Evolutionary conservation across 257 asterid species (phyloP).

Genomic region (Schizonepeta tenuifolia): DNA sequence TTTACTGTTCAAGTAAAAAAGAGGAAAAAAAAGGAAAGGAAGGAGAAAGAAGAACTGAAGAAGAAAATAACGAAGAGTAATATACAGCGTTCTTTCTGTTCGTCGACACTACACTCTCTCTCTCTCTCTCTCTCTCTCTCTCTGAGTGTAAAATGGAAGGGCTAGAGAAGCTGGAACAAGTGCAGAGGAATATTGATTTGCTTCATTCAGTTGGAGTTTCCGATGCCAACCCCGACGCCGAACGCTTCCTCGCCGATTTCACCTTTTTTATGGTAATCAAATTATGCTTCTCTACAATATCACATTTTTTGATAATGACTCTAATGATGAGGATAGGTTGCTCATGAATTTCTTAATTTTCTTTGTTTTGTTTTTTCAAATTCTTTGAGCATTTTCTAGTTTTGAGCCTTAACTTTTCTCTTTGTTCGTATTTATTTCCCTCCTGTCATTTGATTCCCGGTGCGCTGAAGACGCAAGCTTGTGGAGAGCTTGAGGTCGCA

Average conservation of each 20-base stretch:
- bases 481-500: conserved; percentile 53
- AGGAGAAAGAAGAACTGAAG: neutral
- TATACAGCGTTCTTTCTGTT: neutral
- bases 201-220: conserved; percentile 61
- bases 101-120: neutral
- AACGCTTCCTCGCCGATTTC: conserved; percentile 73
- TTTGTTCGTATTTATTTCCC: neutral
- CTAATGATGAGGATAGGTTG: neutral
- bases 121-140: neutral
- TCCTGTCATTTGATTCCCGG: conserved; percentile 5
- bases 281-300: conserved; percentile 5
- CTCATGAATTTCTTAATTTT: neutral
- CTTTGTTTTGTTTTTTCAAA: neutral
- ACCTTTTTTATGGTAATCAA: conserved; percentile 60
- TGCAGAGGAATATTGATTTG: conserved; percentile 54
- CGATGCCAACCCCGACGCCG: conserved; percentile 50
- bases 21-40: neutral
- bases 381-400: conserved; percentile 1
- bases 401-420: neutral
- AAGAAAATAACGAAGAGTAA: neutral
- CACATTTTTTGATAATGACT: neutral
- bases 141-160: conserved; percentile 61
- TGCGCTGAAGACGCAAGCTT: conserved; percentile 57
- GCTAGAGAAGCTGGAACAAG: conserved; percentile 64
- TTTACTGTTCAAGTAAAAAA: neutral